Evolutionary conservation across 306 rosid genomes (phyloP).

Genomic region (Vachellia pachyceras): DNA sequence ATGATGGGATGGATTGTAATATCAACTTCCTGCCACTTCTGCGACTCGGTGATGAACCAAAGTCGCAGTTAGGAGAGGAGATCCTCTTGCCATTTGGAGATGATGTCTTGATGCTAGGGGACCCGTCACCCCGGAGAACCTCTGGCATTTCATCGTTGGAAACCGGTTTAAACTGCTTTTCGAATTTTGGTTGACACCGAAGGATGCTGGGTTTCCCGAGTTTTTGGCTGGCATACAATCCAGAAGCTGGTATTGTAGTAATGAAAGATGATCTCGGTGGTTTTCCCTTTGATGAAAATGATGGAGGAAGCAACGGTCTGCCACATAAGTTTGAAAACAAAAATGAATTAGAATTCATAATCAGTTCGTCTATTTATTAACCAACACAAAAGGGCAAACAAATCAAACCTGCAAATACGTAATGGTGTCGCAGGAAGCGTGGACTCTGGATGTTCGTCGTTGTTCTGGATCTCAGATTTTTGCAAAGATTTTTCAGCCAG

Average conservation of each 20-base stretch:
- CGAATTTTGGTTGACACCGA: slow-evolving; percentile 53
- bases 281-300: slow-evolving; percentile 73
- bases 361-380: slow-evolving; percentile 31
- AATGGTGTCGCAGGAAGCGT: slow-evolving; percentile 67
- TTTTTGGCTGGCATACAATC: slow-evolving; percentile 55
- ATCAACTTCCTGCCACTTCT: slow-evolving; percentile 83
- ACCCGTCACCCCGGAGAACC: slow-evolving; percentile 51
- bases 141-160: slow-evolving; percentile 70
- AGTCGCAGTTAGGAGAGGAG: slow-evolving; percentile 67
- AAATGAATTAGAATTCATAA: slow-evolving; percentile 19
- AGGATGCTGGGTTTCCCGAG: slow-evolving; percentile 59
- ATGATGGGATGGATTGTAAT: slow-evolving; percentile 82
- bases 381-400: slow-evolving; percentile 24
- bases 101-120: slow-evolving; percentile 69
- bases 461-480: slow-evolving; percentile 54
- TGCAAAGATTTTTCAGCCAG: slow-evolving; percentile 50
- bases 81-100: slow-evolving; percentile 92
- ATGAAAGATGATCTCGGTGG: slow-evolving; percentile 64
- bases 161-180: slow-evolving; percentile 48
- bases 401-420: slow-evolving; percentile 62
- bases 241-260: slow-evolving; percentile 61
- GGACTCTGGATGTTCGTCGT: slow-evolving; percentile 61
- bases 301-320: slow-evolving; percentile 63
- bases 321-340: slow-evolving; percentile 15
- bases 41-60: slow-evolving; percentile 65